Evolutionary conservation across 2,329 filamentous ascomycete species (phyloP).

Genomic region (Cordyceps cateniannulata): DNA sequence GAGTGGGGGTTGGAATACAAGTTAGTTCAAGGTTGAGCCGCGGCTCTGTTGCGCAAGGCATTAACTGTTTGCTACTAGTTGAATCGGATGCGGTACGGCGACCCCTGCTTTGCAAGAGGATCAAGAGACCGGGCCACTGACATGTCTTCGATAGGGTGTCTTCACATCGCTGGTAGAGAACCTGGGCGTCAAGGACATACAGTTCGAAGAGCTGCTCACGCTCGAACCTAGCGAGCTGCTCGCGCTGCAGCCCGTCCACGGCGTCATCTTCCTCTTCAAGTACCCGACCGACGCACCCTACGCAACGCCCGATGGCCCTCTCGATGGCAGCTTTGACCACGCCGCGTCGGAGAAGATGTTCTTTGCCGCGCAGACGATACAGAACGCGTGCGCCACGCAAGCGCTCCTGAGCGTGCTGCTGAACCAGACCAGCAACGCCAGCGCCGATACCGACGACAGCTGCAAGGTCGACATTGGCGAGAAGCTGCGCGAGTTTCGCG

Average conservation of each 20-base stretch:
- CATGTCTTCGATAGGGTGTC: constrained; percentile 61
- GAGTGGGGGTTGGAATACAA: constrained; percentile 93
- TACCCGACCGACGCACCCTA: constrained; percentile 65
- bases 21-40: constrained; percentile 34
- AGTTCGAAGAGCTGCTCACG: constrained; percentile 93
- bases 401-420: constrained; percentile 86
- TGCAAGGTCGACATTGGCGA: constrained; percentile 60
- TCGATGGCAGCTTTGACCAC: constrained; percentile 77
- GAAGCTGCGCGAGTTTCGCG: constrained; percentile 70
- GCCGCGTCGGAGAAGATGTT: constrained; percentile 71
- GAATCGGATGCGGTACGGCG: constrained; percentile 84
- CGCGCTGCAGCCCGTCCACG: constrained; percentile 73
- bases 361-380: constrained; percentile 95
- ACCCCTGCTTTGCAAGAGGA: not conserved
- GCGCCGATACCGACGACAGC: constrained; percentile 38
- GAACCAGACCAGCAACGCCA: constrained; percentile 64
- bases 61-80: constrained; percentile 40
- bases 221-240: constrained; percentile 72
- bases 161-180: constrained; percentile 93
- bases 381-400: constrained; percentile 97
- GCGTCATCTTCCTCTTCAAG: constrained; percentile 99
- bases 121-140: not conserved
- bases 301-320: constrained; percentile 55
- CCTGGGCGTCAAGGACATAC: constrained; percentile 86
- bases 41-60: constrained; percentile 13